A percentile compares a stretch with the other conserved stretches of the same genome.
These are phyloP conservation scores for Cladosporium sp. DNA, from an alignment of 2,329 filamentous ascomycete genomes.

Conservation along the genomic window DNA sequence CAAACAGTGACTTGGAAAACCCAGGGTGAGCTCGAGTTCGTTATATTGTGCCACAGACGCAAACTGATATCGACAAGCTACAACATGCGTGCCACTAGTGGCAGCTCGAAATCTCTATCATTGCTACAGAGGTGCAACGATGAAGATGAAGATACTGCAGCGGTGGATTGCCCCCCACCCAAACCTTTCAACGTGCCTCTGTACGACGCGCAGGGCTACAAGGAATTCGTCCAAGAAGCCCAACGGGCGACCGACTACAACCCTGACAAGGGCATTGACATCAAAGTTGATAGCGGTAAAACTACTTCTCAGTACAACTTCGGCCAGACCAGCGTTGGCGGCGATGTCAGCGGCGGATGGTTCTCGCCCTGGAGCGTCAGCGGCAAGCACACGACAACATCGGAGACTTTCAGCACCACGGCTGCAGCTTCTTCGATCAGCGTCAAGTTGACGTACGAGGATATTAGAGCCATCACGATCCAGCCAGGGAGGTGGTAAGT, in stretches of 20 bases:
- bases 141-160: background rate
- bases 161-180: background rate
- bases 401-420: background rate
- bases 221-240: conserved; percentile 1
- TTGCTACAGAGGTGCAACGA: background rate
- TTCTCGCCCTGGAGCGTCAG: background rate
- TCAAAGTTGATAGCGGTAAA: background rate
- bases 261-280: background rate
- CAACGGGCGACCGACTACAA: background rate
- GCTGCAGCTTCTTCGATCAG: background rate
- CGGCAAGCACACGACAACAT: background rate
- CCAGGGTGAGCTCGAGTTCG: background rate
- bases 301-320: background rate
- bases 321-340: background rate
- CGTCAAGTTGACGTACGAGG: background rate
- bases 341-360: background rate
- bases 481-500: background rate
- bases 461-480: background rate
- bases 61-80: background rate
- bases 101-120: background rate
- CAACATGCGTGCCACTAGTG: background rate
- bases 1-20: background rate
- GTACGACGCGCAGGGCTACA: background rate
- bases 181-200: background rate
- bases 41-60: no score